Conservation (phyloP, 306 rosid genomes). For the Lathyrus sativus region DNA sequence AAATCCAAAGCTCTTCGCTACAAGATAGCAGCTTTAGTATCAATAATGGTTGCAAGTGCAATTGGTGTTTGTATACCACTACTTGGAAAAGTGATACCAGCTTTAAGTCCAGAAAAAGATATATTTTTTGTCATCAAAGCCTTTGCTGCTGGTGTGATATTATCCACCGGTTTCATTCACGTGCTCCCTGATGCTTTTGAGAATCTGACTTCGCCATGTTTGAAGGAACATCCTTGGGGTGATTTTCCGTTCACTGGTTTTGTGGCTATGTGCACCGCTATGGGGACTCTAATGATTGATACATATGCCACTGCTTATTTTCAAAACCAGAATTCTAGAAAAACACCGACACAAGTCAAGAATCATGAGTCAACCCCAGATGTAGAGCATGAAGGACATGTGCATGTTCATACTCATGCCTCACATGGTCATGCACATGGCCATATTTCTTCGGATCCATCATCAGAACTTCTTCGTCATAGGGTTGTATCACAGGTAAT, state of each 20-base stretch:
- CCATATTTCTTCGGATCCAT: neutral
- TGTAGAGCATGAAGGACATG: conserved; percentile 42
- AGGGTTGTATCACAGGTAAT: conserved; percentile 72
- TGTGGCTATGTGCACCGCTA: conserved; percentile 78
- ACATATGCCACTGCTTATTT: conserved; percentile 69
- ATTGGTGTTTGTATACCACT: conserved; percentile 65
- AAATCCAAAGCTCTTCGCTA: conserved; percentile 44
- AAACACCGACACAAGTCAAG: neutral
- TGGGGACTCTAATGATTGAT: conserved; percentile 76
- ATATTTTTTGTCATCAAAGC: conserved; percentile 67
- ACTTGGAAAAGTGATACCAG: conserved; percentile 57
- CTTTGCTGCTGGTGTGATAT: conserved; percentile 78
- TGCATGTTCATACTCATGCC: conserved; percentile 65
- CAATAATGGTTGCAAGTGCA: conserved; percentile 59
- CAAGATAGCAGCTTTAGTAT: conserved; percentile 54
- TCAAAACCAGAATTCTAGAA: conserved; percentile 28
- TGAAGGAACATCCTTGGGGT: conserved; percentile 56
- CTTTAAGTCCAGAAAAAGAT: conserved; percentile 59
- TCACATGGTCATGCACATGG: conserved; percentile 81
- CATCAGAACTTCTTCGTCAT: conserved; percentile 63
- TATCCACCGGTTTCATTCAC: conserved; percentile 79
- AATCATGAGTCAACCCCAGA: neutral
- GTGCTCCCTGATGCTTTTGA: conserved; percentile 75
- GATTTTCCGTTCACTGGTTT: conserved; percentile 83
- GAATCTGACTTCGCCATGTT: conserved; percentile 45